A percentile compares a stretch with the other conserved stretches of the same genome.
Evolutionary conservation across 2,329 filamentous ascomycete species (phyloP).

Genomic region (Chaetoscypha palmicola): DNA sequence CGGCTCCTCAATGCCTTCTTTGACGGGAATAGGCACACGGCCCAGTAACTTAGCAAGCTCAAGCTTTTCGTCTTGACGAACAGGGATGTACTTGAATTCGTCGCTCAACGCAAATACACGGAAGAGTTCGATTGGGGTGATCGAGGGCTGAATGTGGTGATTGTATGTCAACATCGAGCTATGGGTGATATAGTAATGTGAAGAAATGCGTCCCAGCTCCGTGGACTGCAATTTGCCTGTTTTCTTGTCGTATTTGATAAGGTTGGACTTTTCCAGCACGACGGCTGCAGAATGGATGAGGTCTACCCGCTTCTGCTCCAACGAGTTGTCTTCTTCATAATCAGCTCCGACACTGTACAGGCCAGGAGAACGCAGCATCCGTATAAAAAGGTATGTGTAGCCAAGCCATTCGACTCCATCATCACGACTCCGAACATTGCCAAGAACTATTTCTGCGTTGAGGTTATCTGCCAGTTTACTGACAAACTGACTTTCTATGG

Average conservation of each 20-base stretch:
- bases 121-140: conserved; percentile 93
- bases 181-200: conserved; percentile 97
- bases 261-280: conserved; percentile 76
- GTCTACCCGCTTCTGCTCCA: conserved; percentile 97
- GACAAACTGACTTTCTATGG: conserved; percentile 93
- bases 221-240: conserved; percentile 82
- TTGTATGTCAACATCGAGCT: conserved; percentile 97
- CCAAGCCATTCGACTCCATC: conserved; percentile 99
- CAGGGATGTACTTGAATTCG: conserved; percentile 98
- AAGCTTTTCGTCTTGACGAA: conserved; percentile 94
- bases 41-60: conserved; percentile 88
- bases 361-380: conserved; percentile 92
- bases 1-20: conserved; percentile 94
- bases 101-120: conserved; percentile 92
- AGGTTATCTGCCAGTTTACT: conserved; percentile 91
- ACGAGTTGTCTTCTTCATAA: conserved; percentile 82
- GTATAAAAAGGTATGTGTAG: conserved; percentile 95
- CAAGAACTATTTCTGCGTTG: conserved; percentile 92
- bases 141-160: conserved; percentile 85
- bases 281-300: conserved; percentile 88
- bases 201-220: conserved; percentile 90
- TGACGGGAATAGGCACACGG: conserved; percentile 89
- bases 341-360: conserved; percentile 94
- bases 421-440: conserved; percentile 83
- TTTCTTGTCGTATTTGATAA: conserved; percentile 95